Conservation (phyloP, 371 early-diverging fungal species). For the Phascolomyces articulosus region DNA sequence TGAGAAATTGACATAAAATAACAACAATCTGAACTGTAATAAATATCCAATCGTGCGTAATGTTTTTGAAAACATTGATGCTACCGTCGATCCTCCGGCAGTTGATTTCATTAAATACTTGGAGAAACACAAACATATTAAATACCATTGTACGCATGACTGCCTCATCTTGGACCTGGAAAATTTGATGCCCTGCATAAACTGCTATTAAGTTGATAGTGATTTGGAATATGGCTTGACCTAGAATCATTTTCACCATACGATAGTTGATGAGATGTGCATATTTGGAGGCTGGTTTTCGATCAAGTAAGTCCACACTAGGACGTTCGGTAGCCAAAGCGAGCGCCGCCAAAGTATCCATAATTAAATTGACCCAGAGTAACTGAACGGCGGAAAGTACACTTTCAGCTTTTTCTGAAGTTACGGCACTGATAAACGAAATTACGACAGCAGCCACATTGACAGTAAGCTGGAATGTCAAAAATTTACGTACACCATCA, state of each 20-base stretch:
- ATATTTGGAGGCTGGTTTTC: conserved; percentile 77
- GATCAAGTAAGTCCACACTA: conserved; percentile 80
- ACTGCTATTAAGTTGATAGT: conserved; percentile 63
- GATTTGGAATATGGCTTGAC: conserved; percentile 87
- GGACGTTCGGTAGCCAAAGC: conserved; percentile 98
- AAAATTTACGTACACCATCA: conserved; percentile 93
- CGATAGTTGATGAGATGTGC: conserved; percentile 83
- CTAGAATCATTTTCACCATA: conserved; percentile 94
- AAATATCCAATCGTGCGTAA: conserved; percentile 81
- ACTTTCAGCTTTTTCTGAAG: conserved; percentile 93
- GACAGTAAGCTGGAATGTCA: conserved; percentile 96
- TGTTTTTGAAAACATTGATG: conserved; percentile 84
- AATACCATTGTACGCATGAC: conserved; percentile 86
- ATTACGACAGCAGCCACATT: conserved; percentile 89
- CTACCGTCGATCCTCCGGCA: conserved; percentile 76
- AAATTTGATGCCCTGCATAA: conserved; percentile 62
- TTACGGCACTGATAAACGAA: conserved; percentile 89
- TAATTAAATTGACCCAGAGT: conserved; percentile 97
- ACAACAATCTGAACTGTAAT: conserved; percentile 72
- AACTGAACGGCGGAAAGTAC: conserved; percentile 95
- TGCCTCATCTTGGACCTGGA: conserved; percentile 56
- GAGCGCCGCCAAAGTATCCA: conserved; percentile 98
- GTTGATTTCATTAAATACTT: conserved; percentile 92
- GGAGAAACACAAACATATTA: conserved; percentile 95
- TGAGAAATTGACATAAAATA: conserved; percentile 74